These are phyloP conservation scores for Trematosphaeria pertusa DNA, from an alignment of 2,329 filamentous ascomycete genomes.

Conservation along the genomic window DNA sequence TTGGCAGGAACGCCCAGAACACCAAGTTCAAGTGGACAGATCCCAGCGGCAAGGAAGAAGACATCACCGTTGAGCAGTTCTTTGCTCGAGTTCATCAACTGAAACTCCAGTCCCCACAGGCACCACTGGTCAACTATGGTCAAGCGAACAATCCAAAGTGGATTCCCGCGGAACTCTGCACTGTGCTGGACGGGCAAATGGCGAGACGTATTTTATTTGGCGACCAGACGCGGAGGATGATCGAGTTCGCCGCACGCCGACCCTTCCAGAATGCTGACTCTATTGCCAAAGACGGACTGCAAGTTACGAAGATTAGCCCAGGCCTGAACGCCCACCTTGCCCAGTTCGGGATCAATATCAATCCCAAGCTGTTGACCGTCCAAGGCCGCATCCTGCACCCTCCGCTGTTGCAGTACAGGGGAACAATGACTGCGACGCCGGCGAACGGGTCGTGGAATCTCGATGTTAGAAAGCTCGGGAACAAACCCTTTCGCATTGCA, in stretches of 20 bases:
- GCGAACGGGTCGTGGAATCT: conserved; percentile 75
- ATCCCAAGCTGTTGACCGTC: conserved; percentile 71
- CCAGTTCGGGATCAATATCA: conserved; percentile 70
- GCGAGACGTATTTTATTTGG: conserved; percentile 33
- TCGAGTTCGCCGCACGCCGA: conserved; percentile 40
- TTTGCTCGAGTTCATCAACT: conserved; percentile 32
- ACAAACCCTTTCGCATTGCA: conserved; percentile 32
- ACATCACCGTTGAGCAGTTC: conserved; percentile 25
- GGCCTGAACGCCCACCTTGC: conserved; percentile 29
- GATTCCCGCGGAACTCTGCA: conserved; percentile 44
- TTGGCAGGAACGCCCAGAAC: conserved; percentile 42
- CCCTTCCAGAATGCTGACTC: conserved; percentile 39
- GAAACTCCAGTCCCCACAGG: conserved; percentile 23
- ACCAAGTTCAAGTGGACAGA: conserved; percentile 21
- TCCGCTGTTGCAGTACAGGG: conserved; percentile 67
- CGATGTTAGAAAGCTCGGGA: conserved; percentile 31
- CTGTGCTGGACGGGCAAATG: conserved; percentile 39
- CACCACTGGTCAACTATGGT: conserved; percentile 40
- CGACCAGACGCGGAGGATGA: conserved; percentile 40
- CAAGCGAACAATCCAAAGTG: conserved; percentile 29
- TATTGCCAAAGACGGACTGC: conserved; percentile 32
- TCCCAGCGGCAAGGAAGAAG: conserved; percentile 17
- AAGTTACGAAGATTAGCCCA: conserved; percentile 35
- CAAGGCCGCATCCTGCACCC: conserved; percentile 70
- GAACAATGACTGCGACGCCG: conserved; percentile 41